These are phyloP conservation scores for Globisporangium cylindrosporum DNA, from an alignment of 352 stramenopile genomes.

Conservation along the genomic window DNA sequence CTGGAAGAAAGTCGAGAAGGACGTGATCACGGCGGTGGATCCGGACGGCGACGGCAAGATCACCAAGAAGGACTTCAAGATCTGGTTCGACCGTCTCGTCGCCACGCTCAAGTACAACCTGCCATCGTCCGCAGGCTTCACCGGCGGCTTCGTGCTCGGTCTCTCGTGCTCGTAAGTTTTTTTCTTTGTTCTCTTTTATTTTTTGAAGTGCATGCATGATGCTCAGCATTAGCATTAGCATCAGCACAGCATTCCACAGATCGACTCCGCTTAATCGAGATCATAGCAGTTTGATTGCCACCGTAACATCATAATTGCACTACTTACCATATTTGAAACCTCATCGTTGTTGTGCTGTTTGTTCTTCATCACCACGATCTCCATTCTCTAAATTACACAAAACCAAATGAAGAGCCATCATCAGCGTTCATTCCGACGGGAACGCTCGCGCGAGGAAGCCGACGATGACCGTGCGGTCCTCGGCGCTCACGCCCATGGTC, in stretches of 20 bases:
- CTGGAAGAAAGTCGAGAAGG: conserved; percentile 88
- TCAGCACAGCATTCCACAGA: background rate
- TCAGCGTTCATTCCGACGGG: conserved; percentile 36
- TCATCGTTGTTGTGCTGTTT: background rate
- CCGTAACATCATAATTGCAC: conserved; percentile 1
- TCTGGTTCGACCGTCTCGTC: conserved; percentile 70
- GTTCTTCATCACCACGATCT: background rate
- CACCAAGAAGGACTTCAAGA: conserved; percentile 73
- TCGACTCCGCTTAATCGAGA: background rate
- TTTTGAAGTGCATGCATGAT: background rate
- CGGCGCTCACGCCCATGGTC: conserved; percentile 61
- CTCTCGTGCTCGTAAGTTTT: conserved; percentile 55
- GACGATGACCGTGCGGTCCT: conserved; percentile 75
- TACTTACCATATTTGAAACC: background rate
- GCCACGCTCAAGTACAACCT: conserved; percentile 80
- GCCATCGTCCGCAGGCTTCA: conserved; percentile 79
- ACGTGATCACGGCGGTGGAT: conserved; percentile 81
- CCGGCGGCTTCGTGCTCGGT: conserved; percentile 70
- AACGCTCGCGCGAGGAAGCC: conserved; percentile 77
- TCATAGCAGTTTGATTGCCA: background rate
- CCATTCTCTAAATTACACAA: conserved; percentile 7
- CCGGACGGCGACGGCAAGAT: conserved; percentile 85
- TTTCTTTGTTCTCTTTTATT: background rate
- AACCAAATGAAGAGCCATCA: background rate
- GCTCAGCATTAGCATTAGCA: background rate